Conservation (phyloP, 129 eudicot species). For the Artemisia tridentata region DNA sequence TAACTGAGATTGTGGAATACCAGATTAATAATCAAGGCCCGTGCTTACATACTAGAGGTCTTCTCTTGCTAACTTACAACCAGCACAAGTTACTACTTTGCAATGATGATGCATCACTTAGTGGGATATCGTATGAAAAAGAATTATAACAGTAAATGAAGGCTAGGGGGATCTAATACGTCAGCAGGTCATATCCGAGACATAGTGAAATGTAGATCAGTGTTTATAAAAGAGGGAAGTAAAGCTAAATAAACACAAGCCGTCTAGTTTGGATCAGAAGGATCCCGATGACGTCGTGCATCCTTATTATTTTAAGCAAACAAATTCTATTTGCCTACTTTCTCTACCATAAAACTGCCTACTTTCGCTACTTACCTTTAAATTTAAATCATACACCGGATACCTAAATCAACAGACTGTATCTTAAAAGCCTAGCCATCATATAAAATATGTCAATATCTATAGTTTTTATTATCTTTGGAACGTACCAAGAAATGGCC, state of each 20-base stretch:
- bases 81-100: neutral
- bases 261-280: constrained; percentile 9
- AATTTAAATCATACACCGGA: neutral
- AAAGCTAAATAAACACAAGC: neutral
- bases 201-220: neutral
- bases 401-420: neutral
- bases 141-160: neutral
- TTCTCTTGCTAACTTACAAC: constrained; percentile 2
- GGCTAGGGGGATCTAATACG: neutral
- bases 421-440: neutral
- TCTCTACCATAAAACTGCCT: constrained; percentile 10
- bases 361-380: constrained; percentile 8
- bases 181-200: neutral
- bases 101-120: constrained; percentile 6
- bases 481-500: neutral
- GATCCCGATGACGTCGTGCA: neutral
- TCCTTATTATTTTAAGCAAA: constrained; percentile 10
- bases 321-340: neutral
- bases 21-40: neutral
- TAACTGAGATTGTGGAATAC: neutral
- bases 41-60: neutral
- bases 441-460: neutral
- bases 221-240: neutral
- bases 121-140: too few relatives aligned
- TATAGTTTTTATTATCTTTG: neutral